Evolutionary conservation across 306 rosid genomes (phyloP).

Genomic region (Begonia masoniana): DNA sequence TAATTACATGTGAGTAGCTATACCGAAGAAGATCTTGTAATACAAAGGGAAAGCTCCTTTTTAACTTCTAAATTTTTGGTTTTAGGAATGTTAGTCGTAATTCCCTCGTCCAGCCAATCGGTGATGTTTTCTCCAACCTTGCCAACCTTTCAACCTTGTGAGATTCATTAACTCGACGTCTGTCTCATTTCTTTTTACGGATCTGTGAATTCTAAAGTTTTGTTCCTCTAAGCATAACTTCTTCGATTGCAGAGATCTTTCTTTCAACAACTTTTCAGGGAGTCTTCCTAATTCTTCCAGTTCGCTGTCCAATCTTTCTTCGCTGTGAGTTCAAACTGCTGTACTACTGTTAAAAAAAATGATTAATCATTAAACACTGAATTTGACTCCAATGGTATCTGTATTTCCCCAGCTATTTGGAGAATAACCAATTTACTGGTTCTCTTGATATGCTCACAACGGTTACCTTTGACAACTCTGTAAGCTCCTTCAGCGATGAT

Average conservation of each 20-base stretch:
- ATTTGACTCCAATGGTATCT: conserved; percentile 4
- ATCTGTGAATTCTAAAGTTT: too few species aligned
- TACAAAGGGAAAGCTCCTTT: neutral
- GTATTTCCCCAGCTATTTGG: conserved; percentile 48
- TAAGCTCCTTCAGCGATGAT: conserved; percentile 10
- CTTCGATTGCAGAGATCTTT: conserved; percentile 53
- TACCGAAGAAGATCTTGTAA: too few species aligned
- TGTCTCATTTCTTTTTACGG: neutral
- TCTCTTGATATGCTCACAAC: conserved; percentile 45
- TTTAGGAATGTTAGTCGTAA: neutral
- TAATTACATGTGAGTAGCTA: conserved; percentile 59
- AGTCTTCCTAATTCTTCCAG: conserved; percentile 66
- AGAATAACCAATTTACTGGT: conserved; percentile 77
- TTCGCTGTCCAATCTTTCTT: conserved; percentile 69
- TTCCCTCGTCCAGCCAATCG: neutral
- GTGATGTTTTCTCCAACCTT: neutral
- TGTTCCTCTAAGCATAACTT: too few species aligned
- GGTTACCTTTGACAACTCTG: conserved; percentile 66
- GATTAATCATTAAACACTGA: too few species aligned
- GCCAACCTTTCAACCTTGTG: neutral
- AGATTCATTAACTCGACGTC: neutral
- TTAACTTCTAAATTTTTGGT: neutral
- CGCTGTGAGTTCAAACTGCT: conserved; percentile 38
- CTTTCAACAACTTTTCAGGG: conserved; percentile 66
- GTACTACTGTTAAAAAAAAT: too few species aligned